Conservation (phyloP, 108 stramenopile genomes). For the Skeletonema tropicum region DNA sequence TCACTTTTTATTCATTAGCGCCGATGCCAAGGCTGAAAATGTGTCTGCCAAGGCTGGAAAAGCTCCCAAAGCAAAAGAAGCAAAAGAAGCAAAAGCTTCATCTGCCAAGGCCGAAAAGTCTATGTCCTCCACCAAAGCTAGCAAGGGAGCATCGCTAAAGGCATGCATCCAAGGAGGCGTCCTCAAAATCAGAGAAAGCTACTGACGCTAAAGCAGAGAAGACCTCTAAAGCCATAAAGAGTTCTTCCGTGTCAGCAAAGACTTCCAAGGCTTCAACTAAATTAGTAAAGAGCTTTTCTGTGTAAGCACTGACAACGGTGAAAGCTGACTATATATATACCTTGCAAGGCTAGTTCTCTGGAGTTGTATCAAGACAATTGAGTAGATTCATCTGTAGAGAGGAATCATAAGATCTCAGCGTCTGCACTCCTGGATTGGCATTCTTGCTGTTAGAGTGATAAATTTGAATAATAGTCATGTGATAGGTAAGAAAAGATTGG, state of each 20-base stretch:
- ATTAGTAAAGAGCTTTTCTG: not conserved
- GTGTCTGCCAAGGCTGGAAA: slow-evolving; percentile 1
- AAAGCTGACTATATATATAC: not conserved
- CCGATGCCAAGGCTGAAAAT: slow-evolving; percentile 26
- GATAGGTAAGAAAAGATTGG: not conserved
- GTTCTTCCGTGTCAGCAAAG: not conserved
- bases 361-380: not conserved
- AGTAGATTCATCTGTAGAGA: not conserved
- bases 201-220: slow-evolving; percentile 7
- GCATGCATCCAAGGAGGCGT: not conserved
- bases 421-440: not conserved
- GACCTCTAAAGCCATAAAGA: not conserved
- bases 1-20: not conserved
- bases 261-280: not conserved
- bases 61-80: not conserved
- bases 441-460: not conserved
- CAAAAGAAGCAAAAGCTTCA: not conserved
- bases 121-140: not conserved
- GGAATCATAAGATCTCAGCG: not conserved
- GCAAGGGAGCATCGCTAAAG: not conserved
- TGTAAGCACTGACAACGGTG: not conserved
- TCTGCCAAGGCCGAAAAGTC: slow-evolving; percentile 2
- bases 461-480: not conserved
- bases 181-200: not conserved
- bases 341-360: not conserved